A percentile compares a stretch with the other conserved stretches of the same genome.
Conservation (phyloP, 1,284 basidiomycete genomes). For the Uromyces viciae-fabae region DNA sequence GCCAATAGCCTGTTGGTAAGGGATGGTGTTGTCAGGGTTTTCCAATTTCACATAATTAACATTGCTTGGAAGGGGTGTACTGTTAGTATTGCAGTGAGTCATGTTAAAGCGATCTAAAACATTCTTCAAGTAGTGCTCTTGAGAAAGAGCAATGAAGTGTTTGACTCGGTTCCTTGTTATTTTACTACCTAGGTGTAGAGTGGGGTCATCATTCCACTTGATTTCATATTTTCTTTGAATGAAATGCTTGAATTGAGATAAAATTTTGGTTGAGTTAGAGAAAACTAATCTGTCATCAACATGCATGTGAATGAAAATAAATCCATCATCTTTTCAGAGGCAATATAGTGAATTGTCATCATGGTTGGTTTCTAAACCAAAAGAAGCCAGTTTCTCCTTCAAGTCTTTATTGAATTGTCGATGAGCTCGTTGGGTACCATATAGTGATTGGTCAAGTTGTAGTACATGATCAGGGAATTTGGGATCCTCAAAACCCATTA, state of each 20-base stretch:
- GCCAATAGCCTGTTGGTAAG: not conserved
- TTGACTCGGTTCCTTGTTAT: not conserved
- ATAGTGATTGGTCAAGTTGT: not conserved
- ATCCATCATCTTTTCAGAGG: too few relatives aligned
- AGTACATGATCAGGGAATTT: not conserved
- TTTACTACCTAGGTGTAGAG: not conserved
- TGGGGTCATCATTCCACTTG: not conserved
- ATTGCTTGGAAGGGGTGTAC: too few relatives aligned
- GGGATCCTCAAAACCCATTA: not conserved
- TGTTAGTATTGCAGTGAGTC: not conserved
- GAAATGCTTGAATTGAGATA: not conserved
- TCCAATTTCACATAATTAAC: not conserved
- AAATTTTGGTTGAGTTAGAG: not conserved
- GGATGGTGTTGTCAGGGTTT: not conserved
- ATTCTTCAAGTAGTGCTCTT: not conserved
- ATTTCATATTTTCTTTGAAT: not conserved
- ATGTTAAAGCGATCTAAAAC: not conserved
- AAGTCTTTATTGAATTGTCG: not conserved
- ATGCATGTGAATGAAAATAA: not conserved
- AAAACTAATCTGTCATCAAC: not conserved
- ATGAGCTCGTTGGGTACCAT: conserved; percentile 15
- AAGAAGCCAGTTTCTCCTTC: not conserved
- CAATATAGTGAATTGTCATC: not conserved
- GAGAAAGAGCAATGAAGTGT: not conserved
- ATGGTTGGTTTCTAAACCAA: not conserved